Percentiles rank a stretch among this genome's conserved stretches.
These are phyloP conservation scores for Immersiporthe knoxdaviesiana DNA, from an alignment of 2,329 filamentous ascomycete species.

Conservation along the genomic window DNA sequence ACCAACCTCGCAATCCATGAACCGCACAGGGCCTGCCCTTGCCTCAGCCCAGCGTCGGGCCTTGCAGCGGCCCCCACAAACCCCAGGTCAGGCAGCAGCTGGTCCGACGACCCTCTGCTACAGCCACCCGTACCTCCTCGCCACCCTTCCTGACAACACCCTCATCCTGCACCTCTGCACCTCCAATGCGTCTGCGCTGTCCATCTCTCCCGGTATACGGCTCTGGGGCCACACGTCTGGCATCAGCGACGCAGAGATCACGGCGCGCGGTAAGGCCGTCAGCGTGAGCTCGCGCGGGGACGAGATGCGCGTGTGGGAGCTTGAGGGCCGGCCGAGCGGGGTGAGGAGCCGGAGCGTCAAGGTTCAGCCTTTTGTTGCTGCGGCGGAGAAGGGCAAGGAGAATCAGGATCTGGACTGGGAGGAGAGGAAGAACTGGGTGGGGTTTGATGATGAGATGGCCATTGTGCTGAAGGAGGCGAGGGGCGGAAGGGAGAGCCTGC, in stretches of 20 bases:
- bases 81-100: conserved; percentile 35
- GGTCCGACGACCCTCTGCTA: conserved; percentile 69
- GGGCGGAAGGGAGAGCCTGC: conserved; percentile 70
- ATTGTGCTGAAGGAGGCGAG: conserved; percentile 76
- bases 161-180: conserved; percentile 80
- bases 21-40: background rate
- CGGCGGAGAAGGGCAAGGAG: background rate
- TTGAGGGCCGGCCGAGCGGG: conserved; percentile 67
- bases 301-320: conserved; percentile 84
- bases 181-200: conserved; percentile 67
- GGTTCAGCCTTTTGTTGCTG: conserved; percentile 40
- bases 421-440: conserved; percentile 68
- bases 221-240: conserved; percentile 93
- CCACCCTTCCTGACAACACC: conserved; percentile 85
- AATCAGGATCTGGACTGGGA: conserved; percentile 41
- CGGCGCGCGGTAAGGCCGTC: conserved; percentile 82
- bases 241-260: conserved; percentile 84
- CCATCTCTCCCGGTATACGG: conserved; percentile 72
- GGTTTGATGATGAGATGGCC: conserved; percentile 92
- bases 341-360: conserved; percentile 51
- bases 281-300: conserved; percentile 83
- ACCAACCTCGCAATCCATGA: background rate
- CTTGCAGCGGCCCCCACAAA: background rate
- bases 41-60: background rate
- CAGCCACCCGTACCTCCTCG: conserved; percentile 81